A percentile compares a stretch with the other conserved stretches of the same genome.
These are phyloP conservation scores for Pluteus cervinus DNA, from an alignment of 768 basidiomycete species.

Conservation along the genomic window DNA sequence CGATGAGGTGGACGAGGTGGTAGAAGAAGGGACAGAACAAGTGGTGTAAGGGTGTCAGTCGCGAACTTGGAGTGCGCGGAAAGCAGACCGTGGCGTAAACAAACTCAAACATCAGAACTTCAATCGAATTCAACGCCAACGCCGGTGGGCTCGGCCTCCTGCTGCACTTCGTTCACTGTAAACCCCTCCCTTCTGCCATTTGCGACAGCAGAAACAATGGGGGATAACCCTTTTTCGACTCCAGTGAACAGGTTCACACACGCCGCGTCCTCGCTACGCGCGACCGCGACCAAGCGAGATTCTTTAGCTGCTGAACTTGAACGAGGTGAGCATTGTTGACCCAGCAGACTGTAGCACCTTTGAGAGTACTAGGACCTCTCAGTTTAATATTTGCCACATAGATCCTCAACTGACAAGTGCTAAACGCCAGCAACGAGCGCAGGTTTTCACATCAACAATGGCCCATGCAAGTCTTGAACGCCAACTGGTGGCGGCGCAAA, in stretches of 20 bases:
- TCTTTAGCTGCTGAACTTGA: conserved; percentile 65
- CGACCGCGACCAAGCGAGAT: conserved; percentile 49
- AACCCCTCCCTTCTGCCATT: too few species aligned
- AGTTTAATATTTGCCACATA: conserved; percentile 19
- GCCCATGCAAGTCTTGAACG: conserved; percentile 61
- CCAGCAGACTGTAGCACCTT: conserved; percentile 1
- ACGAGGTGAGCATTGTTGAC: conserved; percentile 34
- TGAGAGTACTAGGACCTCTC: conserved; percentile 3
- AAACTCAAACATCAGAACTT: too few species aligned
- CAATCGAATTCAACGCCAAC: too few species aligned
- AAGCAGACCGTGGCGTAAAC: too few species aligned
- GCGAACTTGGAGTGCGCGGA: too few species aligned
- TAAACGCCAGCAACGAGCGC: conserved; percentile 62
- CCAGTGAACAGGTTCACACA: conserved; percentile 12
- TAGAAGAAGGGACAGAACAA: too few species aligned
- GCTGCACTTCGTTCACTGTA: too few species aligned
- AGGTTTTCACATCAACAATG: conserved; percentile 56
- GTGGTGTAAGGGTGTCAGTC: too few species aligned
- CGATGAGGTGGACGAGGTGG: too few species aligned
- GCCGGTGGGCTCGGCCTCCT: too few species aligned
- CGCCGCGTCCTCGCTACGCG: conserved; percentile 14
- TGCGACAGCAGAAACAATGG: conserved; percentile 9
- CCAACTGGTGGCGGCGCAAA: conserved; percentile 57
- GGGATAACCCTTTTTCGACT: conserved; percentile 16
- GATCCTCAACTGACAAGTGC: conserved; percentile 62